Conservation (phyloP, 495 filamentous ascomycete species). For the Neurospora intermedia region DNA sequence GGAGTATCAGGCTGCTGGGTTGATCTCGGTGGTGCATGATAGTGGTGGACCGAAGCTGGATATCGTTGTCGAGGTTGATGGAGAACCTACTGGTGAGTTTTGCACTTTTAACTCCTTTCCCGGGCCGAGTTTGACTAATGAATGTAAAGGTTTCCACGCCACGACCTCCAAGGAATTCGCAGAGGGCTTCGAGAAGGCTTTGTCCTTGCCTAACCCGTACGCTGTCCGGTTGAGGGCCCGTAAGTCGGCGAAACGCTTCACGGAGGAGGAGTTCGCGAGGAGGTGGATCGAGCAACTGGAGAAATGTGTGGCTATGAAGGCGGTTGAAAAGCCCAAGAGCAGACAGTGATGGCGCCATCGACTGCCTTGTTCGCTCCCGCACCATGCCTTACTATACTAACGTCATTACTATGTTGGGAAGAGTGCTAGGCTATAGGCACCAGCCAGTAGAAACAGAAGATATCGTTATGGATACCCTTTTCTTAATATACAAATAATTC, state of each 20-base stretch:
- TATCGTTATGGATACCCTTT: neutral
- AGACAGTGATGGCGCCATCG: neutral
- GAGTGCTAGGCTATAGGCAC: neutral
- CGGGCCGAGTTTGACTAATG: slow-evolving; percentile 5
- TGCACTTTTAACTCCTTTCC: neutral
- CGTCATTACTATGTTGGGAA: neutral
- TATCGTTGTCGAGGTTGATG: slow-evolving; percentile 74
- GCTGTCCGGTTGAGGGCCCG: slow-evolving; percentile 62
- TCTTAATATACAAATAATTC: neutral
- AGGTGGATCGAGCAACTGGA: slow-evolving; percentile 65
- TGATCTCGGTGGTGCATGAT: slow-evolving; percentile 85
- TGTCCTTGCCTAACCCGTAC: slow-evolving; percentile 55
- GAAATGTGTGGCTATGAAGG: slow-evolving; percentile 46
- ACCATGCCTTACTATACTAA: neutral
- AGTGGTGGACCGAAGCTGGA: slow-evolving; percentile 86
- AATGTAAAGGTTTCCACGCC: slow-evolving; percentile 65
- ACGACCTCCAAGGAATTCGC: slow-evolving; percentile 68
- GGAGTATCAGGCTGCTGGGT: slow-evolving; percentile 91
- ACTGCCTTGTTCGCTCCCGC: neutral
- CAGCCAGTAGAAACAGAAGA: neutral
- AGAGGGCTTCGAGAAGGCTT: slow-evolving; percentile 60
- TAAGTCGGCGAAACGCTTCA: slow-evolving; percentile 68
- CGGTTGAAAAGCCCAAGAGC: neutral
- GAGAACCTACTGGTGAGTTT: slow-evolving; percentile 55
- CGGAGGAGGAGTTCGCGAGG: slow-evolving; percentile 70